phyloP scores from a whole-genome alignment of 768 basidiomycete genomes.

The Russula sp. region DNA sequence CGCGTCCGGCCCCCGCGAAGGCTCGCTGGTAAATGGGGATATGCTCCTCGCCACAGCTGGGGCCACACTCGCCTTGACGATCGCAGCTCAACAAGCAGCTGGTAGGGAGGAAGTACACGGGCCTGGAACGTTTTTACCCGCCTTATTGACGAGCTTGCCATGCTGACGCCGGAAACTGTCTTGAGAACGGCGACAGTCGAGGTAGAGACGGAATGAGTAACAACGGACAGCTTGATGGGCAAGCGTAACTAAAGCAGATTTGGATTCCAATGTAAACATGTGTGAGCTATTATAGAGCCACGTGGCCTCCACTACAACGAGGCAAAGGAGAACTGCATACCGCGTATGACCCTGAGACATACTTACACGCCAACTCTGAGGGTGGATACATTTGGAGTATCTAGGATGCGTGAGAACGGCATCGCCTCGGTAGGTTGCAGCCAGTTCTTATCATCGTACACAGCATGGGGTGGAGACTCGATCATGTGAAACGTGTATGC shows the following conservation, averaged over 20 bases:
- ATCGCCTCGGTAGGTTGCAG: conserved; percentile 80
- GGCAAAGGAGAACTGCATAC: not conserved
- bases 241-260: not conserved
- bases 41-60: conserved; percentile 73
- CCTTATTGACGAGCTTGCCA: conserved; percentile 62
- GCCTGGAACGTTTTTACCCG: conserved; percentile 61
- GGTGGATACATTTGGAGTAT: conserved; percentile 33
- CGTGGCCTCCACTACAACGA: not conserved
- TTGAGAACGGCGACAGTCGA: conserved; percentile 23
- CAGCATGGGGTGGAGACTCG: conserved; percentile 64
- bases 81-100: conserved; percentile 62
- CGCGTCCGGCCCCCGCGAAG: conserved; percentile 36
- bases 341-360: not conserved
- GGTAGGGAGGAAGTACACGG: conserved; percentile 52
- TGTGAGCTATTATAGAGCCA: not conserved
- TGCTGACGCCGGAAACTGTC: conserved; percentile 42
- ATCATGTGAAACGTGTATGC: conserved; percentile 98
- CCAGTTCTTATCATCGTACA: conserved; percentile 93
- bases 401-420: conserved; percentile 71
- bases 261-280: not conserved
- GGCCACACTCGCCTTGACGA: conserved; percentile 63
- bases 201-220: conserved; percentile 19
- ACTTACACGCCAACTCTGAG: conserved; percentile 28
- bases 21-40: conserved; percentile 64
- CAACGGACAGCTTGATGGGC: not conserved